phyloP scores from a whole-genome alignment of 371 early-diverging fungal species.

The Funneliformis caledonium region DNA sequence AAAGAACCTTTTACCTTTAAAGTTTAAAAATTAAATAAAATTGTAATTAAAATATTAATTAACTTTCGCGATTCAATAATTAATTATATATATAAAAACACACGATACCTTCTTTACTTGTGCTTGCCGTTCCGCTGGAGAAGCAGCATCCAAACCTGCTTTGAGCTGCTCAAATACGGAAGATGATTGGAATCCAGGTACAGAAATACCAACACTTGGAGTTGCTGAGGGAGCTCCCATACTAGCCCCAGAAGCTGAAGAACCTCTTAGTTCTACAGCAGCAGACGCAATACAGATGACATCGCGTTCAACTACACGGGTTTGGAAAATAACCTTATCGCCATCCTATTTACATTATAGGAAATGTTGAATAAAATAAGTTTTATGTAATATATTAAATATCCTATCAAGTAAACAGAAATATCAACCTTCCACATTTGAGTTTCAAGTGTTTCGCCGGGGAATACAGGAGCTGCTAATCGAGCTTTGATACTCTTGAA shows the following conservation, averaged over 20 bases:
- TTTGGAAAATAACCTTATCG: slow-evolving; percentile 87
- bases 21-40: background rate
- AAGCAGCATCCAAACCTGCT: slow-evolving; percentile 49
- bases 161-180: slow-evolving; percentile 46
- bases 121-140: slow-evolving; percentile 46
- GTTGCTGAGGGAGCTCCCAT: background rate
- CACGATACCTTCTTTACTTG: slow-evolving; percentile 54
- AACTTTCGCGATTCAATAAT: background rate
- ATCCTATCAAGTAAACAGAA: background rate
- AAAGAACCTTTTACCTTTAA: slow-evolving; percentile 59
- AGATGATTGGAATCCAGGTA: slow-evolving; percentile 22
- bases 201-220: background rate
- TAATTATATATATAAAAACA: background rate
- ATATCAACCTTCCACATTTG: slow-evolving; percentile 82
- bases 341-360: slow-evolving; percentile 56
- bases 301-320: slow-evolving; percentile 90
- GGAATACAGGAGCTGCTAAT: slow-evolving; percentile 91
- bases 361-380: background rate
- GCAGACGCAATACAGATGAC: slow-evolving; percentile 85
- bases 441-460: slow-evolving; percentile 96
- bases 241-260: background rate
- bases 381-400: background rate
- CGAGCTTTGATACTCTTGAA: slow-evolving; percentile 91
- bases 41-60: background rate
- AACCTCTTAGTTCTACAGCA: slow-evolving; percentile 71